Evolutionary conservation across 148 eudicot species (phyloP).

Genomic region (Chenopodium album): DNA sequence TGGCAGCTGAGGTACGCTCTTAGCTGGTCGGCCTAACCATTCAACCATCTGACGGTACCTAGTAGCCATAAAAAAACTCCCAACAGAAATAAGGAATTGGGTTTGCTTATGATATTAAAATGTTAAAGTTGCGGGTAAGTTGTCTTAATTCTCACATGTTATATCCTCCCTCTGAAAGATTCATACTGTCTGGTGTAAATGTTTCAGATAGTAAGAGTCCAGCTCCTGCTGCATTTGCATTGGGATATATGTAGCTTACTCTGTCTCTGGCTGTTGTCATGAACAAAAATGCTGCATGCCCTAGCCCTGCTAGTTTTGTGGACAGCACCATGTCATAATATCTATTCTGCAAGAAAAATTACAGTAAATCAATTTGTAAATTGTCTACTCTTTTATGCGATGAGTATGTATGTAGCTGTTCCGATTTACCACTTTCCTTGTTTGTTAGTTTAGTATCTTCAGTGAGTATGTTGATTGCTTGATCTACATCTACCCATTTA

Average conservation of each 20-base stretch:
- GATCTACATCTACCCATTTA: neutral
- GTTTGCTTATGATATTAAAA: neutral
- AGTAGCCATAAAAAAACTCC: neutral
- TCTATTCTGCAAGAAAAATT: conserved; percentile 50
- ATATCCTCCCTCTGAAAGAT: conserved; percentile 84
- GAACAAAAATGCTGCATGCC: conserved; percentile 83
- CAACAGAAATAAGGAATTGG: neutral
- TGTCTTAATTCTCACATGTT: conserved; percentile 53
- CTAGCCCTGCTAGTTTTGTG: conserved; percentile 91
- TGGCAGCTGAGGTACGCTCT: conserved; percentile 53
- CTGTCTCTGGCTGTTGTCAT: conserved; percentile 83
- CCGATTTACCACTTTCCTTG: neutral
- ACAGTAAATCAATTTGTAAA: neutral
- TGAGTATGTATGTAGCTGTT: neutral
- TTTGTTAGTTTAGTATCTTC: neutral
- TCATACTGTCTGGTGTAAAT: conserved; percentile 54
- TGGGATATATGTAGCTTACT: conserved; percentile 85
- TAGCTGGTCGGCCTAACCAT: conserved; percentile 76
- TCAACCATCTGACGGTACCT: conserved; percentile 90
- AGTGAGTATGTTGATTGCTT: neutral
- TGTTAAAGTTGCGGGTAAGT: neutral
- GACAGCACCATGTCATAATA: conserved; percentile 88
- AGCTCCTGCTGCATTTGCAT: conserved; percentile 90
- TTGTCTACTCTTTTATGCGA: neutral
- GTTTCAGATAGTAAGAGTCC: conserved; percentile 75